Evolutionary conservation across 306 rosid species (phyloP).

Genomic region (Argentina anserina): DNA sequence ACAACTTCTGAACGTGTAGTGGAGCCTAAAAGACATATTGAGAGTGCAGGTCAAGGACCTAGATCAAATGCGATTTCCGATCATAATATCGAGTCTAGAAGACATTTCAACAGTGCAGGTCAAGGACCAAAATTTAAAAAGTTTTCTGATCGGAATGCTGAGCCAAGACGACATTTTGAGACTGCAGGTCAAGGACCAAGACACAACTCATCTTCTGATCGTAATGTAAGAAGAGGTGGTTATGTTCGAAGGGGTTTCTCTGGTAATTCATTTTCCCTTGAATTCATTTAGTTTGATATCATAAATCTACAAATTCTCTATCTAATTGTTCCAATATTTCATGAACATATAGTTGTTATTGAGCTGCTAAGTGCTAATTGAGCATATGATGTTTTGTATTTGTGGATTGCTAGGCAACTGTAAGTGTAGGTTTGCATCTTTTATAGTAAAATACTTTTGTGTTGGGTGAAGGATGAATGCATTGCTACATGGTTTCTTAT

Average conservation of each 20-base stretch:
- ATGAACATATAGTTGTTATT: neutral
- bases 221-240: constrained; percentile 55
- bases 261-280: constrained; percentile 39
- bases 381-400: neutral
- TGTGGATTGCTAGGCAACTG: neutral
- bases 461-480: neutral
- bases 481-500: neutral
- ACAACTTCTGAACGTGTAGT: constrained; percentile 49
- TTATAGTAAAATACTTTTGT: neutral
- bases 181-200: constrained; percentile 47
- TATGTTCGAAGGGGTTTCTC: constrained; percentile 52
- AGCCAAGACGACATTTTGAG: constrained; percentile 44
- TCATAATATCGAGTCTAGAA: constrained; percentile 45
- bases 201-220: constrained; percentile 47
- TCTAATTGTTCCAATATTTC: neutral
- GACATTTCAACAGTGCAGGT: constrained; percentile 49
- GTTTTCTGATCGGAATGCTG: constrained; percentile 53
- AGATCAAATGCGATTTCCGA: constrained; percentile 46
- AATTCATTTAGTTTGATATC: neutral
- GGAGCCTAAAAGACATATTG: constrained; percentile 46
- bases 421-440: neutral
- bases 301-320: neutral
- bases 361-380: neutral
- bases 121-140: constrained; percentile 46
- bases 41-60: constrained; percentile 47